Evolutionary conservation across 805 yeast species (phyloP), one percentile per base, ranked within the genome.

Genomic region (Hagleromyces aurorensis): DNA sequence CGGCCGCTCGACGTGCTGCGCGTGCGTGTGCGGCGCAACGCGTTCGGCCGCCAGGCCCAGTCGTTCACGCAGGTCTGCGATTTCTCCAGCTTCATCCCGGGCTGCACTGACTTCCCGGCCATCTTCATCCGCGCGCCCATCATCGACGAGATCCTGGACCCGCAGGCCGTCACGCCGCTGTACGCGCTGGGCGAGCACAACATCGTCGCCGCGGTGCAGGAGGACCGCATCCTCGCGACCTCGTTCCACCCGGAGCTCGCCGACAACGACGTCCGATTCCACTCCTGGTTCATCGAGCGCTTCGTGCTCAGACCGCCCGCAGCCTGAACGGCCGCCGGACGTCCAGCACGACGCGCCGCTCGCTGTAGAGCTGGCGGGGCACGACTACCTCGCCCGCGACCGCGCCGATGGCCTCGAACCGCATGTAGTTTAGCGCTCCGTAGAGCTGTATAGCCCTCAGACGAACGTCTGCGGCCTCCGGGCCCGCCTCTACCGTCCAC

Each of bases 211-310:
- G 85, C 80, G 5, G 63, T 72, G 44, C 86, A 81, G 49, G 33
- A 36, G 15, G 82, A 78, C 0, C 65, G 65, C 21, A 60, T 72
- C 19, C 52, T 81, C 28, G 89, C 85, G 2, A 81, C 87, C 1
- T 75, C 85, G 2, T 82, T 82, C 53, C 93, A 82, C 50, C 93
- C 93, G 0, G 93, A 82, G 52, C 62, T 82, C 20, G 57, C 77
- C 1, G 50, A 43, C 14, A 55, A 50, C 9, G 84, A 78, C 40
- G 44, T 50, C 23, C 56, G 79, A 18, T 70, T 82, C 46, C 93
- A 82, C 50, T 65, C 69, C 43, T 81, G 84, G 81, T 82, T 77
- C 50, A 41, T 80, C 19, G 64, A 63, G 36, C 73, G 71, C 42
- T 76, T 74, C 54, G 78, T 78, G 4, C 32, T 63, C 31, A 38